Conservation (phyloP, 768 basidiomycete species). For the Brasilioporus rufonigricans region DNA sequence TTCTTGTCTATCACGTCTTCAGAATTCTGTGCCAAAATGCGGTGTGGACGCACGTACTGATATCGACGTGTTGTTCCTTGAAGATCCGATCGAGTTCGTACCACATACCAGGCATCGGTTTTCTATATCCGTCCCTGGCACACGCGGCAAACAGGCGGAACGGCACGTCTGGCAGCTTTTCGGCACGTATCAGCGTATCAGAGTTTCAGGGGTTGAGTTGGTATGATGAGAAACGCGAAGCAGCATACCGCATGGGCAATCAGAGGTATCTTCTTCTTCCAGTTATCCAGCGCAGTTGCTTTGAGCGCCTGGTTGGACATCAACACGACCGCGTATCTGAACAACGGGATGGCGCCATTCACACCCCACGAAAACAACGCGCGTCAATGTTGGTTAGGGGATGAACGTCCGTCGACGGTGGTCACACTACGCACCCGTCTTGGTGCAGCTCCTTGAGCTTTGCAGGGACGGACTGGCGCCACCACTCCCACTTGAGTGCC, state of each 20-base stretch:
- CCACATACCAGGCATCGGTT: conserved; percentile 91
- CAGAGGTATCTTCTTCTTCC: conserved; percentile 73
- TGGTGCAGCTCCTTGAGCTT: conserved; percentile 60
- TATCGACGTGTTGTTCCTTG: conserved; percentile 50
- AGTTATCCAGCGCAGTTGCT: conserved; percentile 47
- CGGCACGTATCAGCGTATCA: background rate
- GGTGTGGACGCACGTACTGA: conserved; percentile 48
- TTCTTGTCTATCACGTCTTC: conserved; percentile 48
- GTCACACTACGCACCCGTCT: conserved; percentile 52
- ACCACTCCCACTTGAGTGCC: conserved; percentile 56
- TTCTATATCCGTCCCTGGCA: conserved; percentile 71
- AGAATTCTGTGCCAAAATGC: background rate
- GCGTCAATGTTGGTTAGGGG: background rate
- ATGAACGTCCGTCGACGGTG: background rate
- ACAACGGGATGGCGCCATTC: background rate
- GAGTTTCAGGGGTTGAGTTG: too few species aligned
- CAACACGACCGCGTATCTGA: conserved; percentile 69
- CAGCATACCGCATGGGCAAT: conserved; percentile 60
- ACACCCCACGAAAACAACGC: background rate
- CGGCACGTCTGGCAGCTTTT: conserved; percentile 68
- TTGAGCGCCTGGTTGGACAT: conserved; percentile 78
- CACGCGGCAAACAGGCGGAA: conserved; percentile 79
- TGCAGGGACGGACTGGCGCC: conserved; percentile 59
- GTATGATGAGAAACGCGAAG: background rate
- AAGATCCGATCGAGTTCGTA: conserved; percentile 65